Conservation (phyloP, 768 basidiomycete species). For the Cystobasidium onofrii region DNA sequence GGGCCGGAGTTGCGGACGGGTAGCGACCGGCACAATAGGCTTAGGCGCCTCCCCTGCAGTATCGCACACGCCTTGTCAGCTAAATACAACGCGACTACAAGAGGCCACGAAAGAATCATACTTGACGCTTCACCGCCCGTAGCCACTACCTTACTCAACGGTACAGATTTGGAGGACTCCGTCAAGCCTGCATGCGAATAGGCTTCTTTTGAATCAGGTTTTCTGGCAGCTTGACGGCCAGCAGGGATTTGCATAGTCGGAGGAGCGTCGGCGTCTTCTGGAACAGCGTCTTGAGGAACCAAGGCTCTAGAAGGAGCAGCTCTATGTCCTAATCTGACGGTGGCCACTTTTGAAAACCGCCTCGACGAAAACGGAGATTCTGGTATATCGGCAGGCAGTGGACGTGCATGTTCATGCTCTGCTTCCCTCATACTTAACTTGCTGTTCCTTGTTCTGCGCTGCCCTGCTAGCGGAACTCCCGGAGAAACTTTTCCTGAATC, state of each 20-base stretch:
- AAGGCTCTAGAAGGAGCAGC: neutral
- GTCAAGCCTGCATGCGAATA: too few species aligned
- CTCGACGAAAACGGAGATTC: slow-evolving; percentile 2
- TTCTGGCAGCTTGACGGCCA: too few species aligned
- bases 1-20: neutral
- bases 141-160: too few species aligned
- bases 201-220: too few species aligned
- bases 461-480: neutral
- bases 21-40: neutral
- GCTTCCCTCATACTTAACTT: too few species aligned
- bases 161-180: too few species aligned
- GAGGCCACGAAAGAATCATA: too few species aligned
- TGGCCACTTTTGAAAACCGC: slow-evolving; percentile 16
- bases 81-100: too few species aligned
- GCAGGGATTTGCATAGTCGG: too few species aligned
- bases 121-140: too few species aligned
- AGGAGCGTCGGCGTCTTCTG: neutral
- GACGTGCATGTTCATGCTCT: neutral
- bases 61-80: neutral
- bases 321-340: neutral
- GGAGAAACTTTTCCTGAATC: neutral
- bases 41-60: neutral
- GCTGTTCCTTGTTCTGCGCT: neutral
- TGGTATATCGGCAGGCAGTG: slow-evolving; percentile 19
- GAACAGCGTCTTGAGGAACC: neutral